A percentile compares a stretch with the other conserved stretches of the same genome.
Evolutionary conservation across 129 eudicot species (phyloP).

Genomic region (Silybum marianum): DNA sequence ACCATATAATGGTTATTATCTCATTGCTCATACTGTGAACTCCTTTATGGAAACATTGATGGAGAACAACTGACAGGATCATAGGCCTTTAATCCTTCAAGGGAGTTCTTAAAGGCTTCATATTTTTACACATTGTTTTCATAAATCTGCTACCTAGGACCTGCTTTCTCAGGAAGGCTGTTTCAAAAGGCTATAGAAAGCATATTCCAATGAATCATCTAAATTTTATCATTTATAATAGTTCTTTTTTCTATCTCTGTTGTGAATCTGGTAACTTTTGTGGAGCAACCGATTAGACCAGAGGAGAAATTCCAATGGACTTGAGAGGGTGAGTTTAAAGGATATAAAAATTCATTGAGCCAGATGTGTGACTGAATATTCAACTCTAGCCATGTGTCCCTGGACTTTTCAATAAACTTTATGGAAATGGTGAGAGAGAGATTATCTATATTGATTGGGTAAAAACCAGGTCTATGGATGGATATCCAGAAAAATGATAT

Average conservation of each 20-base stretch:
- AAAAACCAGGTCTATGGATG: not conserved
- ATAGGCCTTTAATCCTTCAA: constrained; percentile 1
- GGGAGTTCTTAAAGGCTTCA: not conserved
- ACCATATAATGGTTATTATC: not conserved
- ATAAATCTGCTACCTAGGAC: not conserved
- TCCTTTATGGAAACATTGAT: not conserved
- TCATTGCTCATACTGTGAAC: not conserved
- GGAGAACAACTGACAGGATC: not conserved
- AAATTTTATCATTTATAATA: not conserved
- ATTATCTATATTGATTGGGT: not conserved
- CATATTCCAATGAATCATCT: not conserved
- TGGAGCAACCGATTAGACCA: not conserved
- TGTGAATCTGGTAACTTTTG: not conserved
- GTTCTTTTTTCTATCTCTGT: not conserved
- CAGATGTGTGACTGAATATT: not conserved
- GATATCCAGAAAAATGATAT: not conserved
- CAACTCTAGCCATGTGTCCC: not conserved
- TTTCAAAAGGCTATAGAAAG: not conserved
- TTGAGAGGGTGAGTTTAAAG: not conserved
- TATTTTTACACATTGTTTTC: not conserved
- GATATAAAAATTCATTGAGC: not conserved
- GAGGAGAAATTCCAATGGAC: not conserved
- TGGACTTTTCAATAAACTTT: not conserved
- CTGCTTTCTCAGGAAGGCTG: not conserved
- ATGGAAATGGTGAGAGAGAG: not conserved